A percentile compares a stretch with the other conserved stretches of the same genome.
phyloP scores from a whole-genome alignment of 2,329 filamentous ascomycete species.

The Apiospora sp. region DNA sequence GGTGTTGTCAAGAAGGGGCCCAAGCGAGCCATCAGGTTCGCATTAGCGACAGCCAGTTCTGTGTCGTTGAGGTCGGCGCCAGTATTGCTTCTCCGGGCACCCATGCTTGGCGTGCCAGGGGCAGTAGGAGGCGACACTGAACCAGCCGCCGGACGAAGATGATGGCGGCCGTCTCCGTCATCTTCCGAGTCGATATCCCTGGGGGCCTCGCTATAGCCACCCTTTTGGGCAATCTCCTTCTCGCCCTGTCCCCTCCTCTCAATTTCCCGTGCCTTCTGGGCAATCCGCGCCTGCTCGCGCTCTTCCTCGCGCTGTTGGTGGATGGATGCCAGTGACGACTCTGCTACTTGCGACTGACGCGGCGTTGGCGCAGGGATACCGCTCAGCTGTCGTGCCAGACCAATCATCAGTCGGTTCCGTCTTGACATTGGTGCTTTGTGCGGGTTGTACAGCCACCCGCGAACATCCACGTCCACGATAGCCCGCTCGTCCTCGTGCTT shows the following conservation, averaged over 20 bases:
- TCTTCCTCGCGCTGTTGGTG: constrained; percentile 57
- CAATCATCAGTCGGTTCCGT: constrained; percentile 86
- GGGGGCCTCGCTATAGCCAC: constrained; percentile 76
- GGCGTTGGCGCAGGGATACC: constrained; percentile 77
- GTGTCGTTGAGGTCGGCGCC: constrained; percentile 71
- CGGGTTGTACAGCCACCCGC: constrained; percentile 93
- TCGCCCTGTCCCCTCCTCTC: constrained; percentile 75
- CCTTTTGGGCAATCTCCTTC: constrained; percentile 72
- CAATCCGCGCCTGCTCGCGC: constrained; percentile 71
- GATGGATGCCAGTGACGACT: constrained; percentile 38
- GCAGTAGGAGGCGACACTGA: constrained; percentile 41
- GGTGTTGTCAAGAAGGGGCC: constrained; percentile 91
- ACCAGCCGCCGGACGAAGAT: constrained; percentile 25
- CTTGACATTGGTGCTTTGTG: constrained; percentile 84
- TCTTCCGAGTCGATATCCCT: constrained; percentile 53
- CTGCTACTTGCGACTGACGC: constrained; percentile 41
- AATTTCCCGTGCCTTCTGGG: constrained; percentile 79
- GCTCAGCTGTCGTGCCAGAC: constrained; percentile 85
- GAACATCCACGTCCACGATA: constrained; percentile 90
- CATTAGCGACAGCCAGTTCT: constrained; percentile 82
- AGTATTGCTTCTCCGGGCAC: constrained; percentile 47
- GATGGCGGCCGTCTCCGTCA: constrained; percentile 42
- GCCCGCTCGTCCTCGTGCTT: constrained; percentile 82
- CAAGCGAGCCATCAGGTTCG: constrained; percentile 85
- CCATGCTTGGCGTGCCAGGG: constrained; percentile 53